Evolutionary conservation across 768 basidiomycete genomes (phyloP).

Genomic region (Trametes punicea): DNA sequence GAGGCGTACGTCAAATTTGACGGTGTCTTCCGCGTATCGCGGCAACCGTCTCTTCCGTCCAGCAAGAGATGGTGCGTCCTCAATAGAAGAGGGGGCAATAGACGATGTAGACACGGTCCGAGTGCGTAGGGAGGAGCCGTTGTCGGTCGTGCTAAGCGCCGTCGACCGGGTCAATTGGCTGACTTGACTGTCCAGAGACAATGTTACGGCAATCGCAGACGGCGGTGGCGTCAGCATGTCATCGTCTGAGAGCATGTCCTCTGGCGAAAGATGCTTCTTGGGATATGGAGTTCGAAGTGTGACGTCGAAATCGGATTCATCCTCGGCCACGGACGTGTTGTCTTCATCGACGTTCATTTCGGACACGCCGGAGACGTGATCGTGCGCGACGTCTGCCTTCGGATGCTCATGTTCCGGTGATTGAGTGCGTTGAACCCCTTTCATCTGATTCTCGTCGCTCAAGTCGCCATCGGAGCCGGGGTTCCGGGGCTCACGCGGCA

Average conservation of each 20-base stretch:
- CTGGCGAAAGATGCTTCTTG: neutral
- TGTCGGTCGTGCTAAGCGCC: conserved; percentile 30
- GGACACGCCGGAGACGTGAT: neutral
- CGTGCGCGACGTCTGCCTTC: conserved; percentile 13
- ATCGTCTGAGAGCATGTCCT: conserved; percentile 9
- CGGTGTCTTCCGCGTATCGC: conserved; percentile 9
- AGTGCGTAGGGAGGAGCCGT: conserved; percentile 30
- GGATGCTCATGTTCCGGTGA: conserved; percentile 25
- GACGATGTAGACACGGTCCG: conserved; percentile 26
- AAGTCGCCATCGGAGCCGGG: conserved; percentile 56
- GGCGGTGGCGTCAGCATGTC: conserved; percentile 16
- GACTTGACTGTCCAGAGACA: conserved; percentile 21
- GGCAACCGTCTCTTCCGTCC: conserved; percentile 29
- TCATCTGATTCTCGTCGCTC: conserved; percentile 49
- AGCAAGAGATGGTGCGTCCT: conserved; percentile 22
- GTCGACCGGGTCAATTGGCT: conserved; percentile 25
- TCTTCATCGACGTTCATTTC: conserved; percentile 23
- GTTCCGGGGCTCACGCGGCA: conserved; percentile 54
- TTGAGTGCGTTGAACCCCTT: conserved; percentile 39
- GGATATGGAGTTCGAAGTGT: conserved; percentile 60
- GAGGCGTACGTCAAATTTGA: conserved; percentile 11
- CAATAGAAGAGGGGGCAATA: conserved; percentile 12
- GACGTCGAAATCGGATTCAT: conserved; percentile 62
- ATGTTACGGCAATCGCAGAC: conserved; percentile 27
- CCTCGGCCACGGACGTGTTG: conserved; percentile 26